These are phyloP conservation scores for Fusarium sp. DNA, from an alignment of 2,329 filamentous ascomycete genomes.

Conservation along the genomic window DNA sequence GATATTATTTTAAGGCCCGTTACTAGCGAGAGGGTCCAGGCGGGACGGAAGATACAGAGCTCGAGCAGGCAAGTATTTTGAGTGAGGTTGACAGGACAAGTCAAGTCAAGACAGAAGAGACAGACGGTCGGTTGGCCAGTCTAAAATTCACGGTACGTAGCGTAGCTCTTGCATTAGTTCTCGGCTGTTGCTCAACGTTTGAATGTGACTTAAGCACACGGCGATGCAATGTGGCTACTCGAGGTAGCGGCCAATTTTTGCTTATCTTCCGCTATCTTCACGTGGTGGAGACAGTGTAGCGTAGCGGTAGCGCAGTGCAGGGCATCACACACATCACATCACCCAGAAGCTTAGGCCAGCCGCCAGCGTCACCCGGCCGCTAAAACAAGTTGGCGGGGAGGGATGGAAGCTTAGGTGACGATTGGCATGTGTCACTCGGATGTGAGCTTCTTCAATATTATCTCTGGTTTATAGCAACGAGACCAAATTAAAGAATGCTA, in stretches of 20 bases:
- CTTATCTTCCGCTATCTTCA: slow-evolving; percentile 49
- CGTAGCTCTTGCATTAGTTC: slow-evolving; percentile 24
- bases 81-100: slow-evolving; percentile 9
- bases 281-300: slow-evolving; percentile 31
- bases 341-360: slow-evolving; percentile 22
- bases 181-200: slow-evolving; percentile 39
- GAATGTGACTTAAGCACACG: slow-evolving; percentile 42
- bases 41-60: slow-evolving; percentile 13
- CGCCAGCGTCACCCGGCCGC: slow-evolving; percentile 22
- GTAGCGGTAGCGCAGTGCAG: not conserved
- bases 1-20: slow-evolving; percentile 31
- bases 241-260: slow-evolving; percentile 45
- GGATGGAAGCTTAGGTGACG: slow-evolving; percentile 17
- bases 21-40: slow-evolving; percentile 25
- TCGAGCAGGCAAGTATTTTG: not conserved
- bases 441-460: not conserved
- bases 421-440: slow-evolving; percentile 34
- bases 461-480: not conserved
- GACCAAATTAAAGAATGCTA: not conserved
- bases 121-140: slow-evolving; percentile 17
- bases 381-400: slow-evolving; percentile 33
- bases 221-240: slow-evolving; percentile 49
- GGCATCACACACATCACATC: slow-evolving; percentile 16
- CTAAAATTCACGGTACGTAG: slow-evolving; percentile 36
- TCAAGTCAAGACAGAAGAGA: slow-evolving; percentile 15